Conservation (phyloP, 2,329 filamentous ascomycete genomes). For the Podosphaera leucotricha region DNA sequence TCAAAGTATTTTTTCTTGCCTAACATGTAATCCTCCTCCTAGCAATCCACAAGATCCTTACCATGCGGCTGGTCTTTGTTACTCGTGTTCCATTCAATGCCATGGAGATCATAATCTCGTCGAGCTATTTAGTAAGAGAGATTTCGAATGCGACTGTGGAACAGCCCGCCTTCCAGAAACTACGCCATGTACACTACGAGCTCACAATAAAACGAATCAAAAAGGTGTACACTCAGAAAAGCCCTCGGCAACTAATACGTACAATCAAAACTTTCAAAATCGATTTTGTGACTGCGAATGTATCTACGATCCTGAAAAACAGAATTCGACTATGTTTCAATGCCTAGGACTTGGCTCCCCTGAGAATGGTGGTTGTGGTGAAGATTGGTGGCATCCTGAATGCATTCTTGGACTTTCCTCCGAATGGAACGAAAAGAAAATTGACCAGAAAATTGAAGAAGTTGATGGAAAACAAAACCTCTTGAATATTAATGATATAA, state of each 20-base stretch:
- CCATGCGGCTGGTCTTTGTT: slow-evolving; percentile 67
- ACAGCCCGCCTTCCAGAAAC: slow-evolving; percentile 48
- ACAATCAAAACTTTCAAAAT: slow-evolving; percentile 91
- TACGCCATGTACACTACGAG: slow-evolving; percentile 52
- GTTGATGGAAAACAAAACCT: neutral
- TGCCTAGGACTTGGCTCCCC: slow-evolving; percentile 64
- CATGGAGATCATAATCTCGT: slow-evolving; percentile 89
- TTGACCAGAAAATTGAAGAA: slow-evolving; percentile 4
- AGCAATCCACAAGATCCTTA: slow-evolving; percentile 35
- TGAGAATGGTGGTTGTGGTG: slow-evolving; percentile 72
- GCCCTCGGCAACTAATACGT: slow-evolving; percentile 51
- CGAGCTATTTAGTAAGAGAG: slow-evolving; percentile 84
- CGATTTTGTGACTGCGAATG: slow-evolving; percentile 75
- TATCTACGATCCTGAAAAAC: slow-evolving; percentile 67
- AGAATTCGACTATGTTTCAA: slow-evolving; percentile 97
- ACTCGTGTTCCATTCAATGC: slow-evolving; percentile 88
- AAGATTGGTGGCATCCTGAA: slow-evolving; percentile 95
- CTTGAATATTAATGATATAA: too few relatives aligned
- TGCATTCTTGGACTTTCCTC: slow-evolving; percentile 65
- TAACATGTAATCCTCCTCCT: slow-evolving; percentile 78
- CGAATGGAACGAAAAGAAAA: slow-evolving; percentile 38
- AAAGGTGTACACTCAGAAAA: slow-evolving; percentile 60
- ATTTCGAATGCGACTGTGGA: slow-evolving; percentile 92
- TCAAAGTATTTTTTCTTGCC: slow-evolving; percentile 74
- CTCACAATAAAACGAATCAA: slow-evolving; percentile 46